Conservation (phyloP, 176 grass and related monocot species). For the Phoenix roebelenii region DNA sequence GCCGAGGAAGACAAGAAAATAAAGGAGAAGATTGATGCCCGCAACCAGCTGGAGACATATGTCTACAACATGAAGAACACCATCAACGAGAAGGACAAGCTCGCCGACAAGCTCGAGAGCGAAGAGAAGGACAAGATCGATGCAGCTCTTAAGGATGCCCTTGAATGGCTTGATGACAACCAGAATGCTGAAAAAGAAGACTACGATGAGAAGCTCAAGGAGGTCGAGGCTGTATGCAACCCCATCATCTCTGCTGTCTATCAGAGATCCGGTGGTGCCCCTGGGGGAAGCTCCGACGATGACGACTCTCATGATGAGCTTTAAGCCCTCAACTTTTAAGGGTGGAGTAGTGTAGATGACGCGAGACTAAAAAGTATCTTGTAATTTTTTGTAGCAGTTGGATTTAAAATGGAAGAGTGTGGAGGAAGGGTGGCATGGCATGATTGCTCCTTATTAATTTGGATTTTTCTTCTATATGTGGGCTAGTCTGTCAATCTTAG, state of each 20-base stretch:
- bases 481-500: no score
- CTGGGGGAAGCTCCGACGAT: background rate
- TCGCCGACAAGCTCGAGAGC: slow-evolving; percentile 14
- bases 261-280: slow-evolving; percentile 2
- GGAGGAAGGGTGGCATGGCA: no score
- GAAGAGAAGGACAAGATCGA: slow-evolving; percentile 29
- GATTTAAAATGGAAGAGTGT: no score
- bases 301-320: slow-evolving; percentile 7
- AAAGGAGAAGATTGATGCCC: slow-evolving; percentile 21
- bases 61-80: slow-evolving; percentile 27
- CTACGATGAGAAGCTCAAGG: slow-evolving; percentile 28
- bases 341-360: background rate
- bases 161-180: slow-evolving; percentile 29
- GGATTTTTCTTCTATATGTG: no score
- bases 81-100: slow-evolving; percentile 14
- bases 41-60: slow-evolving; percentile 27
- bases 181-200: slow-evolving; percentile 15
- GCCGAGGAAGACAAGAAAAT: slow-evolving; percentile 24
- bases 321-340: background rate
- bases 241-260: slow-evolving; percentile 25
- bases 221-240: slow-evolving; percentile 30
- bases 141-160: slow-evolving; percentile 2
- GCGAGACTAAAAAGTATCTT: no score
- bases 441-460: no score
- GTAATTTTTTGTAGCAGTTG: no score